Percentiles rank a stretch among this genome's conserved stretches.
Evolutionary conservation across 768 basidiomycete genomes (phyloP).

Genomic region (Mycena alexandri): DNA sequence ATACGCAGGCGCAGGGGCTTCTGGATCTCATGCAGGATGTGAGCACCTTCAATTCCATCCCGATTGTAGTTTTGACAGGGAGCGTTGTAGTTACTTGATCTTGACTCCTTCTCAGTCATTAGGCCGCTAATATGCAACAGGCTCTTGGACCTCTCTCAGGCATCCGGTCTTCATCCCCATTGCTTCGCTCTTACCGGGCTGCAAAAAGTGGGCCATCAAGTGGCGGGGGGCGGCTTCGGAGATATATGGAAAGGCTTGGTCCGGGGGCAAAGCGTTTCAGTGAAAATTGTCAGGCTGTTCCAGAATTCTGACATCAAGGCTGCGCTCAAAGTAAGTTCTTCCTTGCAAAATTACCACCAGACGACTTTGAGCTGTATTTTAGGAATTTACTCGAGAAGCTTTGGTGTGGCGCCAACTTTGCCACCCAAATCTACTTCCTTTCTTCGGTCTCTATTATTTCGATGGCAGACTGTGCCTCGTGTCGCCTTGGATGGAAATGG

Average conservation of each 20-base stretch:
- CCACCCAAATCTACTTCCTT: conserved; percentile 42
- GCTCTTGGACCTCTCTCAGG: conserved; percentile 28
- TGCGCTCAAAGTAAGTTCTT: conserved; percentile 17
- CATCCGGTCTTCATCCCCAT: conserved; percentile 25
- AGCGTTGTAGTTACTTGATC: conserved; percentile 20
- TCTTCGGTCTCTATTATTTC: conserved; percentile 40
- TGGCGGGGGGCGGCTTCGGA: conserved; percentile 35
- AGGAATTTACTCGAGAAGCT: conserved; percentile 38
- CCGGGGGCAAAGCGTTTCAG: conserved; percentile 33
- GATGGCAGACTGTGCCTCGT: conserved; percentile 40
- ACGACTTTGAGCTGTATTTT: neutral
- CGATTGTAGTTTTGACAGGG: neutral
- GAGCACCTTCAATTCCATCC: neutral
- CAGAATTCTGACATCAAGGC: conserved; percentile 7
- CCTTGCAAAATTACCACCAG: neutral
- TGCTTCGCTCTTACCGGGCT: conserved; percentile 32
- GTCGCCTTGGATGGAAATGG: conserved; percentile 48
- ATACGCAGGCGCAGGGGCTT: conserved; percentile 14
- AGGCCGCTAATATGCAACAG: conserved; percentile 23
- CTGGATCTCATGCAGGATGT: conserved; percentile 34
- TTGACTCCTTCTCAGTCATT: conserved; percentile 14
- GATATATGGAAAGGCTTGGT: conserved; percentile 35
- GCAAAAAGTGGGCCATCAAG: conserved; percentile 31
- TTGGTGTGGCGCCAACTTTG: conserved; percentile 38
- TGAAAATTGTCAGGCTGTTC: conserved; percentile 36